Evolutionary conservation across 139 green algal species (phyloP).

Genomic region (Eudorina sp.): DNA sequence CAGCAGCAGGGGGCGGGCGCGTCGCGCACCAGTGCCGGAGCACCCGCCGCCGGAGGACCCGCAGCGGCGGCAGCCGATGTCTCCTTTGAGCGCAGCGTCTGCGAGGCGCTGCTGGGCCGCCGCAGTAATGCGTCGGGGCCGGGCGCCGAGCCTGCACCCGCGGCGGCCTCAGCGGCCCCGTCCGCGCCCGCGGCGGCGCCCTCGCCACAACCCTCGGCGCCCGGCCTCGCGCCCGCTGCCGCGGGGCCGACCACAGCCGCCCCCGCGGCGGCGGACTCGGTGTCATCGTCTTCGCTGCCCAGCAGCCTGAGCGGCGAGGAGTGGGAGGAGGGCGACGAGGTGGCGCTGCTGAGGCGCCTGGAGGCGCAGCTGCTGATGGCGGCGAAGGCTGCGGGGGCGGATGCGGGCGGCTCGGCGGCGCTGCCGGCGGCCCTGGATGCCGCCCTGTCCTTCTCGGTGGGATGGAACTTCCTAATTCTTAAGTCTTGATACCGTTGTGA

Average conservation of each 20-base stretch:
- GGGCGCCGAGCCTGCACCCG: too few relatives aligned
- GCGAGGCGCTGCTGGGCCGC: slow-evolving; percentile 44
- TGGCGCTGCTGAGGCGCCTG: slow-evolving; percentile 30
- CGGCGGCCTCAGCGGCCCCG: neutral
- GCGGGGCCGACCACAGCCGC: neutral
- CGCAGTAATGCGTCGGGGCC: neutral
- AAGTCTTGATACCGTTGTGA: too few relatives aligned
- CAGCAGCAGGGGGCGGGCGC: neutral
- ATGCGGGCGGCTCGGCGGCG: neutral
- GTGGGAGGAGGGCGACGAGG: neutral
- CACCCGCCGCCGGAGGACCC: neutral
- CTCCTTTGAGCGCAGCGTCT: slow-evolving; percentile 39
- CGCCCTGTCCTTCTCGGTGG: neutral
- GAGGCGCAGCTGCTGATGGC: slow-evolving; percentile 6
- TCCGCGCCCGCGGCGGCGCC: neutral
- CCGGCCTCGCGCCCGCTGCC: too few relatives aligned
- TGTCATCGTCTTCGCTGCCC: too few relatives aligned
- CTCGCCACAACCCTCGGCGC: neutral
- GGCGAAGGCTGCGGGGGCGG: neutral
- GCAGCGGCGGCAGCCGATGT: slow-evolving; percentile 6
- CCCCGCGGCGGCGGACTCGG: too few relatives aligned
- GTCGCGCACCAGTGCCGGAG: neutral
- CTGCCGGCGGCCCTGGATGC: neutral
- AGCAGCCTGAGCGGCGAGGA: neutral
- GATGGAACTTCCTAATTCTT: neutral